These are phyloP conservation scores for Trichoderma breve DNA, from an alignment of 2,329 filamentous ascomycete genomes.

Conservation along the genomic window DNA sequence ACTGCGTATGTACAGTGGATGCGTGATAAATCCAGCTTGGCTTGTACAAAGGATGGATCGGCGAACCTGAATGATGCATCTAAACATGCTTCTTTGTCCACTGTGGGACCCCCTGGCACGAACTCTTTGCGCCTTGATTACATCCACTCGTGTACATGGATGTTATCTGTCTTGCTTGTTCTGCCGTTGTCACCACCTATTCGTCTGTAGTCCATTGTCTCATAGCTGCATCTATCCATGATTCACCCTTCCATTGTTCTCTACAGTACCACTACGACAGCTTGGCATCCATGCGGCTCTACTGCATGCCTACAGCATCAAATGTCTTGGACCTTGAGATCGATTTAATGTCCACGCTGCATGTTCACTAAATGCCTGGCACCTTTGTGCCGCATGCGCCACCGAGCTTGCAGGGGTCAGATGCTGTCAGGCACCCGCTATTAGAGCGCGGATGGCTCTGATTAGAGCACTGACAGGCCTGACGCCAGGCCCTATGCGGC, in stretches of 20 bases:
- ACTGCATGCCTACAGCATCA: background rate
- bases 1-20: background rate
- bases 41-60: background rate
- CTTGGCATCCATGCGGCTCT: background rate
- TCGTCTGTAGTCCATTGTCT: background rate
- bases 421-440: conserved; percentile 11
- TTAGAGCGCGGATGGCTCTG: conserved; percentile 1
- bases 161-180: background rate
- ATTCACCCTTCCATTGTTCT: background rate
- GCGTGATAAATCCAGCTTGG: background rate
- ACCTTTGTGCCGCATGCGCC: background rate
- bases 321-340: background rate
- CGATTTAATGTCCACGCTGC: background rate
- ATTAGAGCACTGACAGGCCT: background rate
- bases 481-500: background rate
- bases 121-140: background rate
- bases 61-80: background rate
- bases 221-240: background rate
- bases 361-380: background rate
- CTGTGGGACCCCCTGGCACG: background rate
- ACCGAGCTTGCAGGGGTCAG: background rate
- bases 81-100: conserved; percentile 10
- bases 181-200: background rate
- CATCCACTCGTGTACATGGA: background rate
- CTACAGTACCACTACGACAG: background rate